These are phyloP conservation scores for Penicillium longicatenatum DNA, from an alignment of 495 filamentous ascomycete genomes.

Conservation along the genomic window DNA sequence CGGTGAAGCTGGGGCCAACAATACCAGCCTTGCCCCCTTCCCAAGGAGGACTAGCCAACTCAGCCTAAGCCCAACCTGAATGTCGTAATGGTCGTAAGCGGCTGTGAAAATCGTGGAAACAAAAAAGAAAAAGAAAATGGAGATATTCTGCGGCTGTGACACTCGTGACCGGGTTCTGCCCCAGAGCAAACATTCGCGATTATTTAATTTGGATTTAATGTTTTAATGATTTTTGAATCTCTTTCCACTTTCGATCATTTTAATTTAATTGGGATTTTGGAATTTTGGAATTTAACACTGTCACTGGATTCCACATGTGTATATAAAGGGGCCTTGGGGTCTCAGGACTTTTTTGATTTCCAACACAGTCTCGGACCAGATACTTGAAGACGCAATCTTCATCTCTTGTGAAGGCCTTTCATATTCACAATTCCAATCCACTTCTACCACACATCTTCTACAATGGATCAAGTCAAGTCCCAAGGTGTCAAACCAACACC, in stretches of 20 bases:
- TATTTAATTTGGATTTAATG: conserved; percentile 6
- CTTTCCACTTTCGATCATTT: not conserved
- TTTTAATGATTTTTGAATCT: not conserved
- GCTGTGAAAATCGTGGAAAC: not conserved
- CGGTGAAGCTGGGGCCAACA: conserved; percentile 22
- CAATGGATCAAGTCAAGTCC: conserved; percentile 22
- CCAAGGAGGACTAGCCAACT: not conserved
- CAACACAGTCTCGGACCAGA: not conserved
- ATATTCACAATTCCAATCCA: too few species aligned
- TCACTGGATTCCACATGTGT: not conserved
- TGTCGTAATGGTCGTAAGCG: not conserved
- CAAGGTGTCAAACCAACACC: conserved; percentile 5
- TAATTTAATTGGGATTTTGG: conserved; percentile 4
- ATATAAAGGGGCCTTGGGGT: conserved; percentile 17
- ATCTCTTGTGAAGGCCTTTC: not conserved
- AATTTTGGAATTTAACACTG: not conserved
- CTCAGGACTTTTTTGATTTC: not conserved
- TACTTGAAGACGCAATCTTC: too few species aligned
- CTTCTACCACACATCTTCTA: not conserved
- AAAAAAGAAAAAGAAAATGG: not conserved
- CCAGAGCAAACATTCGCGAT: conserved; percentile 22
- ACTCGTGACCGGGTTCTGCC: conserved; percentile 23
- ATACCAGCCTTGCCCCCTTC: not conserved
- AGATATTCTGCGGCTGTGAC: conserved; percentile 6
- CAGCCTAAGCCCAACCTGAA: not conserved